Evolutionary conservation across 768 basidiomycete species (phyloP).

Genomic region (Lanmaoa pseudosensibilis): DNA sequence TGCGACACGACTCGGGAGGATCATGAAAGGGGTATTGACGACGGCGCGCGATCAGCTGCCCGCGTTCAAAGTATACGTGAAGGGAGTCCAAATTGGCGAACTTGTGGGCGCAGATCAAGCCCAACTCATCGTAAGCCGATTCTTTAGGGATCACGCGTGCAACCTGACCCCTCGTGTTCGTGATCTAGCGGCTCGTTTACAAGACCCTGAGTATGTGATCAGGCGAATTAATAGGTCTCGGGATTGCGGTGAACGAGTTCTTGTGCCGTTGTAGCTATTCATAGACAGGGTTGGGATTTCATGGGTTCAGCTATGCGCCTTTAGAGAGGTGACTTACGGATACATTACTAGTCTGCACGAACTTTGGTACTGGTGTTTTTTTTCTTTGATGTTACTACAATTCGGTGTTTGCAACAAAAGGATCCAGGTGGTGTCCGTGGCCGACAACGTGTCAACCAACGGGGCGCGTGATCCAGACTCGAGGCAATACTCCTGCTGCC

Average conservation of each 20-base stretch:
- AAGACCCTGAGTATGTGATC: slow-evolving; percentile 31
- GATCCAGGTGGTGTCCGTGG: neutral
- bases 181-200: slow-evolving; percentile 28
- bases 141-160: slow-evolving; percentile 3
- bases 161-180: slow-evolving; percentile 20
- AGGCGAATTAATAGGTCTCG: neutral
- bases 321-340: slow-evolving; percentile 22
- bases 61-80: slow-evolving; percentile 32
- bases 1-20: slow-evolving; percentile 7
- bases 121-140: slow-evolving; percentile 25
- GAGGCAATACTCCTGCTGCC: slow-evolving; percentile 17
- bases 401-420: neutral
- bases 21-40: slow-evolving; percentile 17
- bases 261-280: slow-evolving; percentile 17
- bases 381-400: slow-evolving; percentile 4
- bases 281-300: slow-evolving; percentile 18
- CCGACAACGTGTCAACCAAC: slow-evolving; percentile 18
- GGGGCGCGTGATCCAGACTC: slow-evolving; percentile 13
- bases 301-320: slow-evolving; percentile 4
- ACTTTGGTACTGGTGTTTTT: slow-evolving; percentile 2
- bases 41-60: slow-evolving; percentile 23
- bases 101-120: slow-evolving; percentile 28
- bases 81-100: slow-evolving; percentile 32
- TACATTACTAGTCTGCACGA: slow-evolving; percentile 1
- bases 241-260: slow-evolving; percentile 7